Percentiles rank a stretch among this genome's conserved stretches.
Conservation (phyloP, 306 rosid species). For the Gynostemma pentaphyllum region DNA sequence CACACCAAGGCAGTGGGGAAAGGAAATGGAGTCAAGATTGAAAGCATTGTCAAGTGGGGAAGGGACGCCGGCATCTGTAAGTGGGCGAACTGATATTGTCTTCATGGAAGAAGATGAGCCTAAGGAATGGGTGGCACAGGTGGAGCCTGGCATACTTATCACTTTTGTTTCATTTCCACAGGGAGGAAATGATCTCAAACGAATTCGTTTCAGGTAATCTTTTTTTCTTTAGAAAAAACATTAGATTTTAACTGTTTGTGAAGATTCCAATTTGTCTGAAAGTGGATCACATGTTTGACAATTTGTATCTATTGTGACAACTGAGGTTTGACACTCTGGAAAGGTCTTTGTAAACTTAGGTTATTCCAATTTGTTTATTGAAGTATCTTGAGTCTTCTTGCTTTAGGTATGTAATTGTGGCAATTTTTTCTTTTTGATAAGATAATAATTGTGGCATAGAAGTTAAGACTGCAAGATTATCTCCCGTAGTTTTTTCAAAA, state of each 20-base stretch:
- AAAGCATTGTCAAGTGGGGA: conserved; percentile 89
- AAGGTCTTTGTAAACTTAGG: conserved; percentile 35
- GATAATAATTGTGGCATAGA: too few relatives aligned
- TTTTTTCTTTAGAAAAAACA: too few relatives aligned
- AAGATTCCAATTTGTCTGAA: conserved; percentile 23
- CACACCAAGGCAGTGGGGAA: conserved; percentile 82
- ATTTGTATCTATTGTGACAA: conserved; percentile 18
- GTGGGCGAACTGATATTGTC: conserved; percentile 31
- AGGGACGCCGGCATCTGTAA: conserved; percentile 81
- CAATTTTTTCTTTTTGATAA: too few relatives aligned
- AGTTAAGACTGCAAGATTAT: background rate
- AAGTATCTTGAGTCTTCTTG: conserved; percentile 21
- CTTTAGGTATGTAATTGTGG: conserved; percentile 14
- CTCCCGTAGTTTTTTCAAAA: background rate
- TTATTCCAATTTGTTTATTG: conserved; percentile 20
- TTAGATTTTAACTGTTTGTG: conserved; percentile 10
- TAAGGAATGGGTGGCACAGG: conserved; percentile 93
- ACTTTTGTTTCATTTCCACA: conserved; percentile 86
- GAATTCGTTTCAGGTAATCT: conserved; percentile 89
- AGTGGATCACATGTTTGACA: conserved; percentile 32
- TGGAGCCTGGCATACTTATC: conserved; percentile 96
- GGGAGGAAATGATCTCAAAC: conserved; percentile 93
- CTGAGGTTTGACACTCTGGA: conserved; percentile 12
- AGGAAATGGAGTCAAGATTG: conserved; percentile 64
- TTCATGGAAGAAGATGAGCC: conserved; percentile 94